Percentiles rank a stretch among this genome's conserved stretches.
phyloP scores from a whole-genome alignment of 331 rosid genomes.

The Saraca asoca region DNA sequence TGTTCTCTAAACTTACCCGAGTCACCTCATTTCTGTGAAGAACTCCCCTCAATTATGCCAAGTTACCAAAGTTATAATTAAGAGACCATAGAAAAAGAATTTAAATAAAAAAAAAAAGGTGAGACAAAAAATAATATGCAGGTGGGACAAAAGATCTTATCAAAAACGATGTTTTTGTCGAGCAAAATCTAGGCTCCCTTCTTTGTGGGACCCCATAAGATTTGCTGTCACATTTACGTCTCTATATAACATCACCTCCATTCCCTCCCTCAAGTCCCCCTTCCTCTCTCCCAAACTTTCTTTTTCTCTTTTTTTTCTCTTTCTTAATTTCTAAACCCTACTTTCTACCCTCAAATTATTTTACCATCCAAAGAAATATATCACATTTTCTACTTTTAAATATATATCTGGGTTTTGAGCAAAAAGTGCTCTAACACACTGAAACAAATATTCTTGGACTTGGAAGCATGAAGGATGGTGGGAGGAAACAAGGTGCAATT shows the following conservation, averaged over 20 bases:
- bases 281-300: constrained; percentile 7
- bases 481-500: constrained; percentile 78
- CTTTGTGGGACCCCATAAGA: constrained; percentile 79
- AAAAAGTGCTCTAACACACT: constrained; percentile 6
- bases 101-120: constrained; percentile 1
- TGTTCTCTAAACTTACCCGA: not conserved
- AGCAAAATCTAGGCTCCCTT: constrained; percentile 67
- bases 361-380: too few relatives aligned
- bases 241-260: constrained; percentile 62
- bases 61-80: too few relatives aligned
- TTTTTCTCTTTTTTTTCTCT: not conserved
- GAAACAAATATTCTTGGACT: not conserved
- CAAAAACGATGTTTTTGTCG: constrained; percentile 57
- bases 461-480: constrained; percentile 59
- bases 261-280: constrained; percentile 40
- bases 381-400: too few relatives aligned
- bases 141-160: constrained; percentile 78
- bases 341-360: not conserved
- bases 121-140: constrained; percentile 46
- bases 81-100: constrained; percentile 4
- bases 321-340: constrained; percentile 13
- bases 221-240: constrained; percentile 47
- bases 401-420: not conserved
- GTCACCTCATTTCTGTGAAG: not conserved
- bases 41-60: too few relatives aligned